A percentile compares a stretch with the other conserved stretches of the same genome.
Evolutionary conservation across 352 stramenopile genomes (phyloP).

Genomic region (Thalassiosira mediterranea): DNA sequence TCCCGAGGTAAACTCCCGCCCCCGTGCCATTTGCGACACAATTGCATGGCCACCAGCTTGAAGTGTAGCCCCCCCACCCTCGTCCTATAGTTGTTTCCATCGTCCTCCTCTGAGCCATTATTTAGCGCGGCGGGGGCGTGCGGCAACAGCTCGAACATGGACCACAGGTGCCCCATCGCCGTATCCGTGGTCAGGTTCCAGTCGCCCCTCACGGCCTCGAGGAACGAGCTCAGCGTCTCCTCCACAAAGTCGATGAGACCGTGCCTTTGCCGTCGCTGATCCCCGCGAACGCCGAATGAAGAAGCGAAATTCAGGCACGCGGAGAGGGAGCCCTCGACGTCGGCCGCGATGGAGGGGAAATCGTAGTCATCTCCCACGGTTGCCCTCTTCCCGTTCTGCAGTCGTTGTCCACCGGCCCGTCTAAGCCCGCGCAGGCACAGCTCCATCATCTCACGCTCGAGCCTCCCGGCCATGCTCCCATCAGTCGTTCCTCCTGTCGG

Average conservation of each 20-base stretch:
- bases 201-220: slow-evolving; percentile 29
- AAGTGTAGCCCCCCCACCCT: slow-evolving; percentile 28
- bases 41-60: slow-evolving; percentile 43
- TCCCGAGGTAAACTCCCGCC: slow-evolving; percentile 13
- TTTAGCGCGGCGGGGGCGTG: neutral
- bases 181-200: slow-evolving; percentile 17
- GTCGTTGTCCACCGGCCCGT: too few relatives aligned
- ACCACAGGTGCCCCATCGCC: slow-evolving; percentile 42
- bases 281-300: neutral
- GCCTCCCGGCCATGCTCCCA: slow-evolving; percentile 5
- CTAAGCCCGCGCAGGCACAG: slow-evolving; percentile 36
- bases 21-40: slow-evolving; percentile 40
- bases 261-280: neutral
- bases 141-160: slow-evolving; percentile 47
- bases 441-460: slow-evolving; percentile 39
- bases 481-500: neutral
- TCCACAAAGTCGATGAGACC: slow-evolving; percentile 37
- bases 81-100: neutral
- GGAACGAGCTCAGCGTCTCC: slow-evolving; percentile 25
- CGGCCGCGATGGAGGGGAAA: neutral
- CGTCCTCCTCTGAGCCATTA: neutral
- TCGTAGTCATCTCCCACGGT: neutral
- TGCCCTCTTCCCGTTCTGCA: slow-evolving; percentile 6
- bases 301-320: slow-evolving; percentile 38
- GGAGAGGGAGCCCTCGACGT: slow-evolving; percentile 31